A percentile compares a stretch with the other conserved stretches of the same genome.
These are phyloP conservation scores for Gossypium rotundifolium DNA, from an alignment of 345 rosid species.

Conservation along the genomic window DNA sequence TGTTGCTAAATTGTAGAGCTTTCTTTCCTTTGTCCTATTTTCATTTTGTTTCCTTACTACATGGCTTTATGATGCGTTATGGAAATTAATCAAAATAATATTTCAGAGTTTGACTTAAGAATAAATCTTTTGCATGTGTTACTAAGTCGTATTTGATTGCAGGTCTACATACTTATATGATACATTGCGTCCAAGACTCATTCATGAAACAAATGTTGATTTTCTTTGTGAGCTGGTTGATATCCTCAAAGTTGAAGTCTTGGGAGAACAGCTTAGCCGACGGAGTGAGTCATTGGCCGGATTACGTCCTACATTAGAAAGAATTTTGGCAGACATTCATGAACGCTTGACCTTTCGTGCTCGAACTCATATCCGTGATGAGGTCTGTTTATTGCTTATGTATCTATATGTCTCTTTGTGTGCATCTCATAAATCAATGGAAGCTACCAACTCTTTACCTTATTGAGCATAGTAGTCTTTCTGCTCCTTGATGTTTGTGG, in stretches of 20 bases:
- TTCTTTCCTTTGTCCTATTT: slow-evolving; percentile 3
- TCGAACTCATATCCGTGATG: slow-evolving; percentile 91
- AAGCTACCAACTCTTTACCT: neutral
- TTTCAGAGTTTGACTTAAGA: slow-evolving; percentile 1
- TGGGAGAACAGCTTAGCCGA: slow-evolving; percentile 79
- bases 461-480: neutral
- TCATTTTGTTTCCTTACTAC: neutral
- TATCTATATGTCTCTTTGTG: neutral
- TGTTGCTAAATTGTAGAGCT: neutral
- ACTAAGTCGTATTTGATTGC: slow-evolving; percentile 9
- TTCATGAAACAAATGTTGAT: slow-evolving; percentile 82
- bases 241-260: slow-evolving; percentile 88
- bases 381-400: slow-evolving; percentile 37
- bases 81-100: slow-evolving; percentile 7
- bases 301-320: slow-evolving; percentile 74
- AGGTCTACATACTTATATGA: slow-evolving; percentile 93
- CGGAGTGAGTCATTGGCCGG: slow-evolving; percentile 79
- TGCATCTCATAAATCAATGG: neutral
- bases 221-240: slow-evolving; percentile 94
- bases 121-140: neutral
- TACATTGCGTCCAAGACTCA: slow-evolving; percentile 87
- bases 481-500: neutral
- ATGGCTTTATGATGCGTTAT: neutral
- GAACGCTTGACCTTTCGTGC: slow-evolving; percentile 96
- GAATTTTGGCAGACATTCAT: slow-evolving; percentile 87